phyloP scores from a whole-genome alignment of 2,329 filamentous ascomycete genomes.

The Cladorrhinum sp. region DNA sequence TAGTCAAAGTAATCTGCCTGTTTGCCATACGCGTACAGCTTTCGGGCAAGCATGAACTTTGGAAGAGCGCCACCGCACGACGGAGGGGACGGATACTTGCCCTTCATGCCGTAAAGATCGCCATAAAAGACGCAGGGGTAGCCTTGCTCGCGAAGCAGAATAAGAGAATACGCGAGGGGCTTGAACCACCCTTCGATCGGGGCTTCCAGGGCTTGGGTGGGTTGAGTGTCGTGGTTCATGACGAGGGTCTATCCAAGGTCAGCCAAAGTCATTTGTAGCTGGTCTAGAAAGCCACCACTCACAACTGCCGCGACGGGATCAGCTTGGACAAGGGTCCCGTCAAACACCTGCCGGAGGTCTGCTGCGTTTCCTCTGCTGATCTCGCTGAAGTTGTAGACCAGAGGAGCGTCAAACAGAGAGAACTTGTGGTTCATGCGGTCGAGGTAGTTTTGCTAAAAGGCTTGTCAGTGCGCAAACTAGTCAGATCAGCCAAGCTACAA shows the following conservation, averaged over 20 bases:
- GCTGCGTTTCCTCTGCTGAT: conserved; percentile 54
- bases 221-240: conserved; percentile 67
- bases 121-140: conserved; percentile 70
- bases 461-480: background rate
- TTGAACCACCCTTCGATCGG: conserved; percentile 66
- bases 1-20: conserved; percentile 63
- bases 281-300: conserved; percentile 1
- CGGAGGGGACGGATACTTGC: conserved; percentile 45
- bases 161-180: conserved; percentile 67
- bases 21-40: conserved; percentile 63
- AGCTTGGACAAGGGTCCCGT: conserved; percentile 52
- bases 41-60: conserved; percentile 58
- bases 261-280: background rate
- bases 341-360: conserved; percentile 63
- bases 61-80: conserved; percentile 54
- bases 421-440: conserved; percentile 53
- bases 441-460: conserved; percentile 27
- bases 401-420: conserved; percentile 63
- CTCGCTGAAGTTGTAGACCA: conserved; percentile 64
- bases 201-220: conserved; percentile 43
- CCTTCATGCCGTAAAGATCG: conserved; percentile 62
- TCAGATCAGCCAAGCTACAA: background rate
- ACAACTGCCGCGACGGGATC: conserved; percentile 38
- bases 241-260: conserved; percentile 53
- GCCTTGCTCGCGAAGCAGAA: conserved; percentile 61